These are phyloP conservation scores for Penicillium bovifimosum DNA, from an alignment of 495 filamentous ascomycete species.

Conservation along the genomic window DNA sequence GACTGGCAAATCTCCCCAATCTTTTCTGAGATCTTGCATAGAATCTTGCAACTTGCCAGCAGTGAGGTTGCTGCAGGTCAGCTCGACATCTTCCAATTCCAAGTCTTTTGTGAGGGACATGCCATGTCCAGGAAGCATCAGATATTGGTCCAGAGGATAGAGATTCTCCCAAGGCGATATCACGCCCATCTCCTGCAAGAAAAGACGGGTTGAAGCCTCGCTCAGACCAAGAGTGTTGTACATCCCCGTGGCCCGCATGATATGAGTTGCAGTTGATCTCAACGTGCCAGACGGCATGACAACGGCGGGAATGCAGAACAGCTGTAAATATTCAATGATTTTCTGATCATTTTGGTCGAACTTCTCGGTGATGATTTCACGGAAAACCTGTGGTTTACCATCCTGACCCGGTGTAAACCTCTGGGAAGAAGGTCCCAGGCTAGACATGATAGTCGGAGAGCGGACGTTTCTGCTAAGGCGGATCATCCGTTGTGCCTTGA, in stretches of 20 bases:
- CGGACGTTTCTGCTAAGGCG: constrained; percentile 59
- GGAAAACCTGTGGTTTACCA: constrained; percentile 36
- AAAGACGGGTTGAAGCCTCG: constrained; percentile 53
- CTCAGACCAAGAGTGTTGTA: constrained; percentile 59
- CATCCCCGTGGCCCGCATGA: constrained; percentile 65
- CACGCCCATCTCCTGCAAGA: constrained; percentile 82
- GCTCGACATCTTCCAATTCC: constrained; percentile 25
- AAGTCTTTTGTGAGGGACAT: constrained; percentile 31
- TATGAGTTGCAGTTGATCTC: constrained; percentile 58
- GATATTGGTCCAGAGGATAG: constrained; percentile 52
- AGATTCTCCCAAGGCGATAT: constrained; percentile 76
- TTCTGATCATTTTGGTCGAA: constrained; percentile 43
- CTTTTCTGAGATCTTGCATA: constrained; percentile 58
- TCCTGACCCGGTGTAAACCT: constrained; percentile 32
- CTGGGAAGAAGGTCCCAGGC: constrained; percentile 43
- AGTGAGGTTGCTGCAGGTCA: constrained; percentile 24
- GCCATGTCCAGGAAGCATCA: constrained; percentile 56
- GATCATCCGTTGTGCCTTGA: constrained; percentile 60
- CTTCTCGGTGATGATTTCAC: constrained; percentile 30
- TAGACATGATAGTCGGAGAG: constrained; percentile 51
- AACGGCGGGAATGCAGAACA: constrained; percentile 42
- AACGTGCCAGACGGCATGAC: constrained; percentile 51
- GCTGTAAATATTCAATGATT: constrained; percentile 66
- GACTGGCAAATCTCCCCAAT: constrained; percentile 65
- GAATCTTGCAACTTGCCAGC: constrained; percentile 30